These are phyloP conservation scores for Aristolochia fimbriata DNA, from an alignment of 164 flowering plant genomes.

Conservation along the genomic window DNA sequence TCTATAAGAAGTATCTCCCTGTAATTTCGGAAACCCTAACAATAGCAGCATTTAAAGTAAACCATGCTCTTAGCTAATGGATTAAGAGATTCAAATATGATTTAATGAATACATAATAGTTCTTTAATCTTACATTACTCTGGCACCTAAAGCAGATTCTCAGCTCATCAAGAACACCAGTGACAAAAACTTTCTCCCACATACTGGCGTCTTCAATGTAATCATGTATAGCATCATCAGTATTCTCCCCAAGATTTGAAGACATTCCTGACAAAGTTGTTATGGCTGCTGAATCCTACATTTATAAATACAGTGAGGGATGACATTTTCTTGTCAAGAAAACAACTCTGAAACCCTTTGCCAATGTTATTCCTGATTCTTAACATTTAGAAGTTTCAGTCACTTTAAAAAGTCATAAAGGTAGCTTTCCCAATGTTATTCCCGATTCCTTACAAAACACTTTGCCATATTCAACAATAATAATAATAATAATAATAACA, in stretches of 20 bases:
- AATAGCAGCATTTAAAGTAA: background rate
- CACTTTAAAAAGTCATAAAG: too few relatives aligned
- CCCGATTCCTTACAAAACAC: too few relatives aligned
- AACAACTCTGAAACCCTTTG: too few relatives aligned
- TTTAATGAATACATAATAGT: too few relatives aligned
- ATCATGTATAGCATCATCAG: conserved; percentile 20
- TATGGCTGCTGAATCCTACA: conserved; percentile 67
- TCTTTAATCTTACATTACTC: conserved; percentile 26
- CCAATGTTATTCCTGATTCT: too few relatives aligned
- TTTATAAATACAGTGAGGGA: background rate
- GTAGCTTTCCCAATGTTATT: too few relatives aligned
- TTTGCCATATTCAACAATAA: too few relatives aligned
- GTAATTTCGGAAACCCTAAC: conserved; percentile 40
- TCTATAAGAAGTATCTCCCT: conserved; percentile 53
- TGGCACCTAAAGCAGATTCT: conserved; percentile 63
- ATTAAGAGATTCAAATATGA: background rate
- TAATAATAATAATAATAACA: too few relatives aligned
- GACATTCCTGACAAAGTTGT: conserved; percentile 62
- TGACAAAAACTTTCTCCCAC: conserved; percentile 53
- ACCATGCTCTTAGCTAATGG: background rate
- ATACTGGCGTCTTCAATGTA: conserved; percentile 18
- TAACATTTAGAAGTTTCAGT: too few relatives aligned
- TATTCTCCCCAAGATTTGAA: conserved; percentile 52
- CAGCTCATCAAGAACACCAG: conserved; percentile 85
- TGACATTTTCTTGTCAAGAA: background rate